A percentile compares a stretch with the other conserved stretches of the same genome.
Conservation (phyloP, 495 filamentous ascomycete genomes). For the Cetradonia linearis region DNA sequence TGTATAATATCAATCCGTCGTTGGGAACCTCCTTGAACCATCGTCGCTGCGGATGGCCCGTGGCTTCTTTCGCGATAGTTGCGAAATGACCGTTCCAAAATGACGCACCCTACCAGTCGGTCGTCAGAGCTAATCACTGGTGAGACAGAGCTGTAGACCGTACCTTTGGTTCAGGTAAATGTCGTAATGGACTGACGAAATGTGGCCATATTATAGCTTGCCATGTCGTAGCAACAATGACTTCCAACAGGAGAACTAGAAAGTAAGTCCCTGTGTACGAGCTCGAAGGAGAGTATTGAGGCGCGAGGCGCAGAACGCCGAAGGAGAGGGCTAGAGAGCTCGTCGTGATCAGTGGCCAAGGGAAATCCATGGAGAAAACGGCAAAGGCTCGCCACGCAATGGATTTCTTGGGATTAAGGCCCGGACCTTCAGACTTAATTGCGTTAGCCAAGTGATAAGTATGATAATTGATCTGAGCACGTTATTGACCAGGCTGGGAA, state of each 20-base stretch:
- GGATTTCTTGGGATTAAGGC: neutral
- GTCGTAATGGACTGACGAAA: constrained; percentile 58
- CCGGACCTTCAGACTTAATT: neutral
- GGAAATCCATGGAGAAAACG: constrained; percentile 9
- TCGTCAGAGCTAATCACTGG: neutral
- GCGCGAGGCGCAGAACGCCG: constrained; percentile 14
- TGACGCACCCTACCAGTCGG: constrained; percentile 13
- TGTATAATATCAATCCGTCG: constrained; percentile 72
- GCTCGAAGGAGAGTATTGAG: constrained; percentile 8
- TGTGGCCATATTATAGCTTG: constrained; percentile 55
- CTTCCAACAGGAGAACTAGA: constrained; percentile 24
- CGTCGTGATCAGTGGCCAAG: constrained; percentile 12
- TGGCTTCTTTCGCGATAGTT: constrained; percentile 45
- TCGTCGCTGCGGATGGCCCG: constrained; percentile 49
- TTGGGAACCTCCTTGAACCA: constrained; percentile 75
- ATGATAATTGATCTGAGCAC: neutral
- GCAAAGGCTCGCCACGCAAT: neutral
- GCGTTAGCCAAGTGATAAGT: neutral
- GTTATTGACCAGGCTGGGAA: neutral
- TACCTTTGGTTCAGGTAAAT: constrained; percentile 51
- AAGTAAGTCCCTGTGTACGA: constrained; percentile 18
- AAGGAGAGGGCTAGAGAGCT: constrained; percentile 12
- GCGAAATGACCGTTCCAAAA: constrained; percentile 42
- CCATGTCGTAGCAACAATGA: constrained; percentile 35
- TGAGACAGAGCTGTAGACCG: neutral